These are phyloP conservation scores for Penicillium chermesinum DNA, from an alignment of 495 filamentous ascomycete genomes.

Conservation along the genomic window DNA sequence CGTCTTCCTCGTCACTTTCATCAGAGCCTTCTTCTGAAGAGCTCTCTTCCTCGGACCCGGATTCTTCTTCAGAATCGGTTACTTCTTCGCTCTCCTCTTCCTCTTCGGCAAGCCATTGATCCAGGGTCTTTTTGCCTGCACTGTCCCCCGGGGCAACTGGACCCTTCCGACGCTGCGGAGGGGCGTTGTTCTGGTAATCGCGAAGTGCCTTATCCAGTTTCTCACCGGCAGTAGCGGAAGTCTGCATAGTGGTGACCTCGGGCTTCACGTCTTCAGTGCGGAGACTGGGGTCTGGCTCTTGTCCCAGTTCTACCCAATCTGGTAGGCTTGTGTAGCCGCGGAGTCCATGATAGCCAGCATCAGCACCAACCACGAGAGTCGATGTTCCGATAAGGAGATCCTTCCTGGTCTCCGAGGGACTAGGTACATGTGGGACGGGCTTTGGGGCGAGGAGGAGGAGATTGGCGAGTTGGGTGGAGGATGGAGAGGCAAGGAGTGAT, in stretches of 20 bases:
- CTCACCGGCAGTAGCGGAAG: slow-evolving; percentile 55
- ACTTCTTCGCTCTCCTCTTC: slow-evolving; percentile 43
- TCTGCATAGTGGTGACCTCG: slow-evolving; percentile 18
- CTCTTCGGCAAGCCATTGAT: slow-evolving; percentile 74
- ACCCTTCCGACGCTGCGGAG: slow-evolving; percentile 15
- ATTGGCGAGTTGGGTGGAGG: slow-evolving; percentile 76
- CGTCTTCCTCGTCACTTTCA: slow-evolving; percentile 46
- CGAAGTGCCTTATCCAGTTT: slow-evolving; percentile 55
- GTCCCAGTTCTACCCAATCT: slow-evolving; percentile 74
- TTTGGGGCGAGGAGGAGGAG: slow-evolving; percentile 90
- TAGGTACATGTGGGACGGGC: slow-evolving; percentile 80
- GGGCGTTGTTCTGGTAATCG: slow-evolving; percentile 29
- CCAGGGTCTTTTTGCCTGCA: slow-evolving; percentile 62
- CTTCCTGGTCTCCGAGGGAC: slow-evolving; percentile 73
- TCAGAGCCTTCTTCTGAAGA: slow-evolving; percentile 29
- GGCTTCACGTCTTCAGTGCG: slow-evolving; percentile 47
- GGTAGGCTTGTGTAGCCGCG: slow-evolving; percentile 74
- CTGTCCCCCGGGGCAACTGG: slow-evolving; percentile 6
- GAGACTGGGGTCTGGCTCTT: slow-evolving; percentile 73
- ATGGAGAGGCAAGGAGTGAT: slow-evolving; percentile 67
- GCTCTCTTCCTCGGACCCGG: slow-evolving; percentile 37
- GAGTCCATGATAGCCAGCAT: slow-evolving; percentile 62
- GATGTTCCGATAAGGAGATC: slow-evolving; percentile 75
- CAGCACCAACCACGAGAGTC: slow-evolving; percentile 75
- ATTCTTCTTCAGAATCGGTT: slow-evolving; percentile 44